phyloP scores from a whole-genome alignment of 768 basidiomycete species.

The Tulasnella sp. region DNA sequence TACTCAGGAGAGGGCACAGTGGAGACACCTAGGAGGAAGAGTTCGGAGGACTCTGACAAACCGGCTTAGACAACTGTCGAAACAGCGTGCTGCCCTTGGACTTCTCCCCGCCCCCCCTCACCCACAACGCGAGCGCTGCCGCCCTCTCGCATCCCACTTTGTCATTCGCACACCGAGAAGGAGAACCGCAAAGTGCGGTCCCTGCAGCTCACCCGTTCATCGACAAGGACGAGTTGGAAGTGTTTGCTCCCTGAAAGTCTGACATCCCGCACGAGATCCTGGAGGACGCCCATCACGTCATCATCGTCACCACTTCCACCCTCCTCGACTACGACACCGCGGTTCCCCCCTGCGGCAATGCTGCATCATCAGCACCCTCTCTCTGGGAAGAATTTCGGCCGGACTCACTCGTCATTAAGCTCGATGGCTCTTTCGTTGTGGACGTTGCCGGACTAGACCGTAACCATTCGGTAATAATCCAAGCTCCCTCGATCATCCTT shows the following conservation, averaged over 20 bases:
- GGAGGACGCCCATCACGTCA: neutral
- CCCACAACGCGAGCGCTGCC: neutral
- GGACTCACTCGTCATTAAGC: constrained; percentile 47
- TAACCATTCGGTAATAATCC: constrained; percentile 74
- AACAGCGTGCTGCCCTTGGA: no score
- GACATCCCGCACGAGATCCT: neutral
- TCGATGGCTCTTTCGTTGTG: constrained; percentile 55
- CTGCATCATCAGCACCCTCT: constrained; percentile 27
- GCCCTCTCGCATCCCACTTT: neutral
- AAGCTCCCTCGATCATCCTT: neutral
- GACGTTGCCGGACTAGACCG: constrained; percentile 92
- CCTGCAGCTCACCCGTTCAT: no score
- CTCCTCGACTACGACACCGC: neutral
- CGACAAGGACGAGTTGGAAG: neutral
- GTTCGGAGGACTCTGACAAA: no score
- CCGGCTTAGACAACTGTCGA: no score
- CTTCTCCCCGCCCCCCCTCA: no score
- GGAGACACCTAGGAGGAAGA: no score
- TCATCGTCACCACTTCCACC: neutral
- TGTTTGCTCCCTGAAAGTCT: neutral
- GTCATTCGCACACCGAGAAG: neutral
- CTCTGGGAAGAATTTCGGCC: no score
- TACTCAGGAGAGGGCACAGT: no score
- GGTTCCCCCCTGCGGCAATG: constrained; percentile 22
- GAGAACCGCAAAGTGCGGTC: neutral